Evolutionary conservation across 192 early-diverging fungal genomes (phyloP).

Genomic region (Obelidium mucronatum): DNA sequence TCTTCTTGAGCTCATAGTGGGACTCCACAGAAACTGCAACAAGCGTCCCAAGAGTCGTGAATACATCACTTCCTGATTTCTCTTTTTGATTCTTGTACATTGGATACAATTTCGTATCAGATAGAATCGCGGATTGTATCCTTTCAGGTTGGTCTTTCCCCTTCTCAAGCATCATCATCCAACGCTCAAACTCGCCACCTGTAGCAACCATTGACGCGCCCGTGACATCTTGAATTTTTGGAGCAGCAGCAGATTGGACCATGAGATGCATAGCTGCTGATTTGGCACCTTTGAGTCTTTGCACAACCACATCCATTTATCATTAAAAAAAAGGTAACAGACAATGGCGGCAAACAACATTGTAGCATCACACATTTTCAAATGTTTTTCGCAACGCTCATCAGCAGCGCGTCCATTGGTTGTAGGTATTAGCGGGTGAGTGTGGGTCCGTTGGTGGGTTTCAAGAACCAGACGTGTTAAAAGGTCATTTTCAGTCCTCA

Average conservation of each 20-base stretch:
- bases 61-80: not conserved
- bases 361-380: not conserved
- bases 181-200: not conserved
- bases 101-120: not conserved
- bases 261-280: too few species aligned
- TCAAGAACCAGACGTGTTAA: too few species aligned
- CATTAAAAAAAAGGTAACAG: too few species aligned
- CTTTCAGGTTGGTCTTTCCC: not conserved
- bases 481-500: conserved; percentile 65
- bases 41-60: not conserved
- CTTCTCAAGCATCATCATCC: not conserved
- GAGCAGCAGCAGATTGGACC: too few species aligned
- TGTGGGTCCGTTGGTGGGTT: not conserved
- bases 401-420: conserved; percentile 60
- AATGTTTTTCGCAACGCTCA: conserved; percentile 26
- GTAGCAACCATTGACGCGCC: not conserved
- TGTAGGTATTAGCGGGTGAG: conserved; percentile 74
- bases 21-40: not conserved
- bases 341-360: not conserved
- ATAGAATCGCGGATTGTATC: not conserved
- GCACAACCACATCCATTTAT: too few species aligned
- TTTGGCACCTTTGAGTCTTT: too few species aligned
- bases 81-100: not conserved
- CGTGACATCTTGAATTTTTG: too few species aligned
- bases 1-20: not conserved